Conservation (phyloP, 2,329 filamentous ascomycete species). For the Fusarium haematococcum region DNA sequence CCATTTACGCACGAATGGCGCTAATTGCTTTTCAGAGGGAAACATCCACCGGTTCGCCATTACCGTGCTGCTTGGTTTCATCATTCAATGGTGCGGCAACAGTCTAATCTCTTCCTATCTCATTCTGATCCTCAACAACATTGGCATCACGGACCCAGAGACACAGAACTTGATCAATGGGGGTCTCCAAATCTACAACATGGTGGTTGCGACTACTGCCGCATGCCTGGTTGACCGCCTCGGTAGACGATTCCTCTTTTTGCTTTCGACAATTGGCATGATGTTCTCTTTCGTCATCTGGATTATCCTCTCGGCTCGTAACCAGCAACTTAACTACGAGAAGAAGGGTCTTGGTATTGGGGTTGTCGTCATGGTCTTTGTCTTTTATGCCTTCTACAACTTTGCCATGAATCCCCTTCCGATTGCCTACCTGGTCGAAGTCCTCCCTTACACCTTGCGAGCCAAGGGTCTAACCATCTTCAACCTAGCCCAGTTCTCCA, state of each 20-base stretch:
- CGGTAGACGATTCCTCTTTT: neutral
- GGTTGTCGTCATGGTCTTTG: neutral
- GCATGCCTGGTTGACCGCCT: neutral
- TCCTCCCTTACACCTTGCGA: neutral
- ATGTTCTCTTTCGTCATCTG: neutral
- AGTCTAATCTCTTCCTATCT: neutral
- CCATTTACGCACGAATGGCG: neutral
- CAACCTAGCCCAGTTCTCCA: neutral
- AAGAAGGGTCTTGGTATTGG: neutral
- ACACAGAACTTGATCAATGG: neutral
- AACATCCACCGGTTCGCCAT: neutral
- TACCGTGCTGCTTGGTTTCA: neutral
- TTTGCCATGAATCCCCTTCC: neutral
- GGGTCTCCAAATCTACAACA: neutral
- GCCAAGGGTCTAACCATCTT: neutral
- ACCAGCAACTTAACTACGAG: neutral
- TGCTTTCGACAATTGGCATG: neutral
- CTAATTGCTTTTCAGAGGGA: neutral
- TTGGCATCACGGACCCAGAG: neutral
- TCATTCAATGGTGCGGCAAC: neutral
- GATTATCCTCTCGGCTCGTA: neutral
- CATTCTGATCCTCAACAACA: neutral
- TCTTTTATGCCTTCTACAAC: neutral
- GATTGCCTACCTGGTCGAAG: neutral
- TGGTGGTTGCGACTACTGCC: neutral